phyloP scores from a whole-genome alignment of 192 early-diverging fungal species.

The Mortierella antarctica region DNA sequence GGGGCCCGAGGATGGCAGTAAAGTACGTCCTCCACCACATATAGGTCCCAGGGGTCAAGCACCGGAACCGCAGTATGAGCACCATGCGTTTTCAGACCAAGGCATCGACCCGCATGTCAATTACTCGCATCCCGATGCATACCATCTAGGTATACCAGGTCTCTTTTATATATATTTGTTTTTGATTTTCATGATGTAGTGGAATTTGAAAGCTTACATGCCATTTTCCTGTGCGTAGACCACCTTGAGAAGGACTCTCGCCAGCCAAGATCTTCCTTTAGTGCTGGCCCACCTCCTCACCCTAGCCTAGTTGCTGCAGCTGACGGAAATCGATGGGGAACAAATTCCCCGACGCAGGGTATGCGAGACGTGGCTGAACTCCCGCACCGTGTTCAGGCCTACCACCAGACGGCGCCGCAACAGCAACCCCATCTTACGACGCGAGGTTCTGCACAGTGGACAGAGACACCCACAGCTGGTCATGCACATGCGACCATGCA shows the following conservation, averaged over 20 bases:
- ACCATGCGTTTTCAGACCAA: not conserved
- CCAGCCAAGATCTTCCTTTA: not conserved
- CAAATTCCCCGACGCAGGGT: no score
- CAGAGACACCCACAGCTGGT: no score
- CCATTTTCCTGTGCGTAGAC: not conserved
- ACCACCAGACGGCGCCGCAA: no score
- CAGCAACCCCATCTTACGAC: no score
- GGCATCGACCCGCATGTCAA: constrained; percentile 1
- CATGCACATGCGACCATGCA: no score
- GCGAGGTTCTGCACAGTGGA: no score
- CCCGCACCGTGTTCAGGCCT: no score
- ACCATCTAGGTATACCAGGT: constrained; percentile 5
- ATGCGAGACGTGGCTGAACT: no score
- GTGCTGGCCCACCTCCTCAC: no score
- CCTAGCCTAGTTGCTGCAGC: no score
- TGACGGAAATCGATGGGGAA: no score
- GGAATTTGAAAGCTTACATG: no score
- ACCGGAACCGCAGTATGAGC: not conserved
- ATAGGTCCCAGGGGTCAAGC: not conserved
- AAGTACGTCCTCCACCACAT: not conserved
- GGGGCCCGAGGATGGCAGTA: not conserved
- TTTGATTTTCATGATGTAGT: not conserved
- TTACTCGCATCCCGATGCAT: not conserved
- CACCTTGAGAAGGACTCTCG: not conserved
- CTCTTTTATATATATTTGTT: not conserved